A percentile compares a stretch with the other conserved stretches of the same genome.
phyloP scores from a whole-genome alignment of 768 basidiomycete genomes.

The Trametes sanguinea region DNA sequence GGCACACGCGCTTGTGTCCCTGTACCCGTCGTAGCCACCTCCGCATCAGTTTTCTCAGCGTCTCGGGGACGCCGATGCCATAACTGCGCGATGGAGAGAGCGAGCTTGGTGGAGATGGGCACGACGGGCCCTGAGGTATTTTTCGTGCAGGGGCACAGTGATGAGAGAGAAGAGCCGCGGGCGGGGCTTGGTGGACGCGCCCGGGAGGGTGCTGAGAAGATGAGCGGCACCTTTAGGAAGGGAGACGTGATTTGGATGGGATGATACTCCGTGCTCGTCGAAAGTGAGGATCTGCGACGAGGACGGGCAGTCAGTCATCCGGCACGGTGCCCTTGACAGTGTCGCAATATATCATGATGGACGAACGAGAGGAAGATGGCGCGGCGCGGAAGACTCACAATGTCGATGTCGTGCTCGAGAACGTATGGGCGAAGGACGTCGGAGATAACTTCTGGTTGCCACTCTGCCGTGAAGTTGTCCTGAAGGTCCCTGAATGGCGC shows the following conservation, averaged over 20 bases:
- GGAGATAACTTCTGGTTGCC: constrained; percentile 65
- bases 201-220: constrained; percentile 35
- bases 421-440: constrained; percentile 61
- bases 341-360: too few species aligned
- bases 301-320: background rate
- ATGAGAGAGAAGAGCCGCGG: constrained; percentile 57
- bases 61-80: background rate
- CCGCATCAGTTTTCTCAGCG: background rate
- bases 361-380: too few species aligned
- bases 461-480: constrained; percentile 69
- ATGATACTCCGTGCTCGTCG: constrained; percentile 74
- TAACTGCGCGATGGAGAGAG: constrained; percentile 30
- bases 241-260: constrained; percentile 84
- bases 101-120: constrained; percentile 51
- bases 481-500: constrained; percentile 54
- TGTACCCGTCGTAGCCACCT: background rate
- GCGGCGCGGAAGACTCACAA: constrained; percentile 42
- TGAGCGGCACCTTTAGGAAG: constrained; percentile 57
- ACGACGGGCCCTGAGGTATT: constrained; percentile 66
- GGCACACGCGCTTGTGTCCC: constrained; percentile 16
- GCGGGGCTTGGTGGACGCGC: constrained; percentile 31
- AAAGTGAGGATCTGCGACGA: constrained; percentile 77
- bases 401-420: constrained; percentile 56
- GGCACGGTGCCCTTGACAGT: background rate
- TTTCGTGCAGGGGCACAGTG: constrained; percentile 54